phyloP scores from a whole-genome alignment of 495 filamentous ascomycete species.

The Talaromyces adpressus region DNA sequence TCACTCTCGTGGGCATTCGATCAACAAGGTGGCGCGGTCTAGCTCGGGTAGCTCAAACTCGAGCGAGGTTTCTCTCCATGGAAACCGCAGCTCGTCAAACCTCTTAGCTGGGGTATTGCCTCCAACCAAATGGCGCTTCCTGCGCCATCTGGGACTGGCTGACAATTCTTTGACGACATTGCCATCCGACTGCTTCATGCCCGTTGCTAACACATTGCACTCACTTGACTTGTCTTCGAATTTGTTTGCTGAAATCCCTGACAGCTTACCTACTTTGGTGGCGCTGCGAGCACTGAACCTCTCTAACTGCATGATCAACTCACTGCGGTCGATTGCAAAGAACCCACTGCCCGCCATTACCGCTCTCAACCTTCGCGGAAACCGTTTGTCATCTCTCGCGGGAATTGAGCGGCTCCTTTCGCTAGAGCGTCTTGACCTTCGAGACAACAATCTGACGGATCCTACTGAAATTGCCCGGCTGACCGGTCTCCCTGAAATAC shows the following conservation, averaged over 20 bases:
- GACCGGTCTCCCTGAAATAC: constrained; percentile 83
- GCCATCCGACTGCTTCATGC: constrained; percentile 62
- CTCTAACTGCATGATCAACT: constrained; percentile 95
- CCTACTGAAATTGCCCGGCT: constrained; percentile 85
- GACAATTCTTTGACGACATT: constrained; percentile 85
- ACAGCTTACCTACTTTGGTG: constrained; percentile 74
- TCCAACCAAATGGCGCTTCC: constrained; percentile 85
- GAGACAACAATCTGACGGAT: constrained; percentile 86
- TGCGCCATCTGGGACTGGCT: constrained; percentile 83
- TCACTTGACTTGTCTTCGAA: constrained; percentile 91
- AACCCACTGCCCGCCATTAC: constrained; percentile 90
- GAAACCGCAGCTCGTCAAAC: constrained; percentile 67
- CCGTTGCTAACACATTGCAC: constrained; percentile 76
- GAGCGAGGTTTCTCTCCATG: constrained; percentile 62
- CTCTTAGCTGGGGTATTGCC: constrained; percentile 61
- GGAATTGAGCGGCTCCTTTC: constrained; percentile 86
- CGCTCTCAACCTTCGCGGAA: constrained; percentile 83
- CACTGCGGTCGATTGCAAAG: constrained; percentile 76
- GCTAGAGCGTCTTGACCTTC: constrained; percentile 80
- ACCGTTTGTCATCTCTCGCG: constrained; percentile 80
- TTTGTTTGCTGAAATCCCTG: constrained; percentile 83
- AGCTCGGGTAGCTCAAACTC: constrained; percentile 91
- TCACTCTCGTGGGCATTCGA: constrained; percentile 38
- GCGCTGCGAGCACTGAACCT: constrained; percentile 84
- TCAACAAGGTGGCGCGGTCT: constrained; percentile 71